A percentile compares a stretch with the other conserved stretches of the same genome.
Evolutionary conservation across 768 basidiomycete species (phyloP).

Genomic region (Russula virescens): DNA sequence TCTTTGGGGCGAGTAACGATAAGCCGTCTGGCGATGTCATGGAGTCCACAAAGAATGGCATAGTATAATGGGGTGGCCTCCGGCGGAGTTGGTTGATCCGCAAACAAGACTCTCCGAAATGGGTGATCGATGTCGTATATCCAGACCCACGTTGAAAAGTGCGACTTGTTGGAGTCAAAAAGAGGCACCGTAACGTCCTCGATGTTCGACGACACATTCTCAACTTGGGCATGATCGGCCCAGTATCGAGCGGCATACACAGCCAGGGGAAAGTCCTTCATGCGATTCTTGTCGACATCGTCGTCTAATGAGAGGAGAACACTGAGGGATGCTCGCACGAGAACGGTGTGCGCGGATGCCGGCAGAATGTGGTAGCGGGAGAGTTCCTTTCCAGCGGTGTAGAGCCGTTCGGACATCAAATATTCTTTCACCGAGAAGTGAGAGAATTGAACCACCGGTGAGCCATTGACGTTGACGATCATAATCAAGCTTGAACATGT

Average conservation of each 20-base stretch:
- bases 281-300: background rate
- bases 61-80: background rate
- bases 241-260: background rate
- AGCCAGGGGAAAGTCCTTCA: background rate
- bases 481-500: background rate
- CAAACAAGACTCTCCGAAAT: background rate
- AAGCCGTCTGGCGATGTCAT: background rate
- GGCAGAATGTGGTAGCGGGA: background rate
- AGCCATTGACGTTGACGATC: background rate
- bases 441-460: background rate
- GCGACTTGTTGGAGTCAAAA: background rate
- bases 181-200: background rate
- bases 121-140: background rate
- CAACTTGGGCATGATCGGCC: background rate
- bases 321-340: background rate
- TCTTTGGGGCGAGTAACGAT: background rate
- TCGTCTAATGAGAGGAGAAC: background rate
- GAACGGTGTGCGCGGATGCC: background rate
- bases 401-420: background rate
- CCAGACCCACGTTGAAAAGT: background rate
- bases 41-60: background rate
- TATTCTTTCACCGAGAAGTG: background rate
- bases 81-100: background rate
- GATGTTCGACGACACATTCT: background rate
- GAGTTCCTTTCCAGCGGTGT: slow-evolving; percentile 38